A percentile compares a stretch with the other conserved stretches of the same genome.
These are phyloP conservation scores for Drechmeria coniospora DNA, from an alignment of 2,329 filamentous ascomycete species.

Conservation along the genomic window DNA sequence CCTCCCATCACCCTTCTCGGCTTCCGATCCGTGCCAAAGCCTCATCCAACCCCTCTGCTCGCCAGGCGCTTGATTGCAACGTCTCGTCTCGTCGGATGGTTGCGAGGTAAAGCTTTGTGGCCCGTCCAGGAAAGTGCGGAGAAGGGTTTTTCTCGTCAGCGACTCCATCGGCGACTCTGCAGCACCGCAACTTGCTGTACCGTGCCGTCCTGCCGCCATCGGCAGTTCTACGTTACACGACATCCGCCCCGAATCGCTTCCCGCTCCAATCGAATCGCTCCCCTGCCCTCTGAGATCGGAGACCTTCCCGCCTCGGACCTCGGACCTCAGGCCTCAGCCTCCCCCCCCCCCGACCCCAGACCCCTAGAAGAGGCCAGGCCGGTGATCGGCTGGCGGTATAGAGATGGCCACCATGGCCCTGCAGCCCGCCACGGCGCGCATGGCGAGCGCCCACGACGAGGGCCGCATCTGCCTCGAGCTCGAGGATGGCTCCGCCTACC, in stretches of 20 bases:
- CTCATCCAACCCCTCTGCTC: background rate
- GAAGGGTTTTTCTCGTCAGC: slow-evolving; percentile 22
- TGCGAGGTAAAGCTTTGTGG: slow-evolving; percentile 21
- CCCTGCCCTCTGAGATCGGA: too few species aligned
- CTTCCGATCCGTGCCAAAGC: background rate
- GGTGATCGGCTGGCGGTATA: too few species aligned
- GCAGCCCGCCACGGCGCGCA: slow-evolving; percentile 46
- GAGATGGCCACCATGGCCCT: slow-evolving; percentile 21
- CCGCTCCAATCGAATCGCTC: too few species aligned
- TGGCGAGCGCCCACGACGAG: slow-evolving; percentile 36
- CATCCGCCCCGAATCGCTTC: too few species aligned
- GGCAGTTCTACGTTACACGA: too few species aligned
- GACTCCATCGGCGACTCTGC: slow-evolving; percentile 10
- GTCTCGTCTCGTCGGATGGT: slow-evolving; percentile 19
- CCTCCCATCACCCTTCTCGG: background rate
- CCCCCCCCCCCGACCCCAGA: background rate
- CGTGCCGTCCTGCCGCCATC: too few species aligned
- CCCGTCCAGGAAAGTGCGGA: slow-evolving; percentile 21
- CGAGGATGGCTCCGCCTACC: slow-evolving; percentile 78
- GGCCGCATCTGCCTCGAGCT: slow-evolving; percentile 76
- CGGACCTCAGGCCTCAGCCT: background rate
- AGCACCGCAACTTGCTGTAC: slow-evolving; percentile 7
- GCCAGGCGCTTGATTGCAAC: background rate
- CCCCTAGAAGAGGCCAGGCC: background rate
- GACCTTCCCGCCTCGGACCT: too few species aligned